Conservation (phyloP, 306 rosid species). For the Dryas drummondii region DNA sequence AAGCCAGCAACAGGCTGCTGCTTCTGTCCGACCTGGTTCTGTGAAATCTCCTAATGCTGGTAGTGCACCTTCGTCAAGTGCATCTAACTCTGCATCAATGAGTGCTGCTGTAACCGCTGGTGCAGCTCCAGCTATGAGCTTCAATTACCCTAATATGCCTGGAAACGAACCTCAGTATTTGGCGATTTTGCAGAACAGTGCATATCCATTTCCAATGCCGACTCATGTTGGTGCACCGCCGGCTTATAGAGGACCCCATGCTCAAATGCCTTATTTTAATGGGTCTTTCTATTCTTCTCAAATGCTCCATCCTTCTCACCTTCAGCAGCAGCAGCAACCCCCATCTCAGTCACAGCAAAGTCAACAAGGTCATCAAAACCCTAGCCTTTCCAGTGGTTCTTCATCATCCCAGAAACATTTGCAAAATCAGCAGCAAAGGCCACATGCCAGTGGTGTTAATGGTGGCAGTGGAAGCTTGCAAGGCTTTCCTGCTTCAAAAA, state of each 20-base stretch:
- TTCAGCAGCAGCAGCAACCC: slow-evolving; percentile 58
- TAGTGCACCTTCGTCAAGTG: slow-evolving; percentile 40
- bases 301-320: slow-evolving; percentile 87
- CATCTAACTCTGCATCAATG: slow-evolving; percentile 40
- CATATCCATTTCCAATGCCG: slow-evolving; percentile 82
- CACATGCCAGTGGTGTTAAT: slow-evolving; percentile 45
- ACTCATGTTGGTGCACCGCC: slow-evolving; percentile 88
- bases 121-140: slow-evolving; percentile 72
- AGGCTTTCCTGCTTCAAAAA: slow-evolving; percentile 74
- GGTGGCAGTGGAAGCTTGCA: slow-evolving; percentile 59
- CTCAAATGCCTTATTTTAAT: slow-evolving; percentile 73
- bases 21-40: slow-evolving; percentile 74
- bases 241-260: slow-evolving; percentile 76
- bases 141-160: slow-evolving; percentile 75
- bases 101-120: slow-evolving; percentile 45
- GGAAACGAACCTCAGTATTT: slow-evolving; percentile 82
- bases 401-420: slow-evolving; percentile 85
- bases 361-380: slow-evolving; percentile 71
- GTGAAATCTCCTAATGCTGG: slow-evolving; percentile 62
- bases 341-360: slow-evolving; percentile 65
- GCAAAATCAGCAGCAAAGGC: slow-evolving; percentile 78
- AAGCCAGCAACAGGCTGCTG: slow-evolving; percentile 87
- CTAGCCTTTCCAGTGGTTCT: slow-evolving; percentile 65
- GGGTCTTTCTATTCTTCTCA: slow-evolving; percentile 85
- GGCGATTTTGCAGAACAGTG: slow-evolving; percentile 85